These are phyloP conservation scores for Copromyces sp. DNA, from an alignment of 495 filamentous ascomycete genomes.

Conservation along the genomic window DNA sequence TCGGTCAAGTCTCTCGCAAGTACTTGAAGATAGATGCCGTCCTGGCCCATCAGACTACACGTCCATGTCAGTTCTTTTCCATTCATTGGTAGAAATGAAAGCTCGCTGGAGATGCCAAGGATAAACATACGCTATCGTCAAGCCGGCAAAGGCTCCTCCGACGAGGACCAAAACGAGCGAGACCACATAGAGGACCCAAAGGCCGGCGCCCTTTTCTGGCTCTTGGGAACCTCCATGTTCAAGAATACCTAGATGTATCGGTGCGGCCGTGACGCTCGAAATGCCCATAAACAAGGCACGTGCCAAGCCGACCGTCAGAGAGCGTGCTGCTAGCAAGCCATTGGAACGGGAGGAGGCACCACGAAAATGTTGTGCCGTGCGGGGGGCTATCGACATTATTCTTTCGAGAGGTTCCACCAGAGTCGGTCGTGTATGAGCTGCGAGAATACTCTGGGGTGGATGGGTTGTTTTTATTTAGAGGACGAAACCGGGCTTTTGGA, in stretches of 20 bases:
- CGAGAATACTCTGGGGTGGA: neutral
- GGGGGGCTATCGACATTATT: neutral
- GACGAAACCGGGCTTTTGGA: neutral
- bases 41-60: slow-evolving; percentile 64
- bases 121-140: slow-evolving; percentile 69
- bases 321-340: slow-evolving; percentile 27
- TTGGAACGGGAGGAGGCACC: slow-evolving; percentile 14
- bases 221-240: slow-evolving; percentile 18
- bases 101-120: neutral
- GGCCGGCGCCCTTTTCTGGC: slow-evolving; percentile 30
- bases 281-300: slow-evolving; percentile 28
- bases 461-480: neutral
- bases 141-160: slow-evolving; percentile 89
- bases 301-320: slow-evolving; percentile 29
- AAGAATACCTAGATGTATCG: slow-evolving; percentile 1
- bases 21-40: slow-evolving; percentile 95
- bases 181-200: slow-evolving; percentile 35
- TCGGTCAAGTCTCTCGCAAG: slow-evolving; percentile 67
- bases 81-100: neutral
- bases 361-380: neutral
- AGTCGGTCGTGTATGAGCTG: neutral
- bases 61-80: neutral
- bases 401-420: neutral
- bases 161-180: slow-evolving; percentile 59
- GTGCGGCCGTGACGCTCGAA: slow-evolving; percentile 25